Conservation (phyloP, 176 grass and related monocot genomes). For the Oryza officinalis region DNA sequence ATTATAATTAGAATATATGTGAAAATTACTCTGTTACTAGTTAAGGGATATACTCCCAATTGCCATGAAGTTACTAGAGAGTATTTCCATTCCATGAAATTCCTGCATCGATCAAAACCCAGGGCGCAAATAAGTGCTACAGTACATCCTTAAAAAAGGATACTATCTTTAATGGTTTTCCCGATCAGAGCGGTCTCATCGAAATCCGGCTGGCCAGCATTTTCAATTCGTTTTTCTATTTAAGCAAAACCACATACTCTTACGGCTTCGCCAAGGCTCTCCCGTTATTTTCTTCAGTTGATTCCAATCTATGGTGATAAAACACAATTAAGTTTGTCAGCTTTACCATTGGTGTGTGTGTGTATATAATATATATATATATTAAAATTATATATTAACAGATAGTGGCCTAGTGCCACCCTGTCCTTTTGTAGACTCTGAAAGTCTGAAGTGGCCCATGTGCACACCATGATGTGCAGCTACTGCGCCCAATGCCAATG, state of each 20-base stretch:
- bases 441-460: constrained; percentile 31
- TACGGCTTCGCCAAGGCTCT: not conserved
- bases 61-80: too few species aligned
- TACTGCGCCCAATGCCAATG: constrained; percentile 15
- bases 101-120: too few species aligned
- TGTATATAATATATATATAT: too few species aligned
- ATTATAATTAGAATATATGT: too few species aligned
- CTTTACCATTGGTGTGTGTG: not conserved
- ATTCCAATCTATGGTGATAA: not conserved
- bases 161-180: too few species aligned
- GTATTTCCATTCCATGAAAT: too few species aligned
- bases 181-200: too few species aligned
- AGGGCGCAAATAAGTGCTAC: too few species aligned
- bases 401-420: not conserved
- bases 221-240: not conserved
- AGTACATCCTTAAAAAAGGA: too few species aligned
- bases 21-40: too few species aligned
- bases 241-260: not conserved
- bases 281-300: not conserved
- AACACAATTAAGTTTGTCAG: not conserved
- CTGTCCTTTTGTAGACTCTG: not conserved
- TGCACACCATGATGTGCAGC: constrained; percentile 14
- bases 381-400: too few species aligned
- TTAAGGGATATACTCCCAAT: too few species aligned
- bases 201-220: not conserved